Evolutionary conservation across 169 alveolate species (phyloP).

Genomic region (Babesia gibsoni): DNA sequence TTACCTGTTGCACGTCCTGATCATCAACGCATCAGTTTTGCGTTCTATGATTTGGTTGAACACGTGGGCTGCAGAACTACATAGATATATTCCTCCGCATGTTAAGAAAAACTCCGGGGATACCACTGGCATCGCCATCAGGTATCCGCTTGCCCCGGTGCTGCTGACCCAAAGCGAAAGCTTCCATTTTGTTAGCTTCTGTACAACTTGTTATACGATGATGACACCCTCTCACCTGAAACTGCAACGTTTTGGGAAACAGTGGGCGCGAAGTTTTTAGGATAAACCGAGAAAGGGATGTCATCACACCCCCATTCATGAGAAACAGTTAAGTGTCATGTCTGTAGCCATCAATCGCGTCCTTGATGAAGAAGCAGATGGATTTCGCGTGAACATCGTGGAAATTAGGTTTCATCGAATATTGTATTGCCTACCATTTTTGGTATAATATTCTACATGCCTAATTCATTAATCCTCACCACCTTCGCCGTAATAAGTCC

Average conservation of each 20-base stretch:
- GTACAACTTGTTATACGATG: background rate
- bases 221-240: conserved; percentile 10
- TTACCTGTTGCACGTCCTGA: conserved; percentile 73
- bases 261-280: background rate
- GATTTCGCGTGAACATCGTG: too few species aligned
- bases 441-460: too few species aligned
- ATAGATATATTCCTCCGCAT: conserved; percentile 69
- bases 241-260: background rate
- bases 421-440: too few species aligned
- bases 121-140: conserved; percentile 56
- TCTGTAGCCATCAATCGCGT: too few species aligned
- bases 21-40: conserved; percentile 68
- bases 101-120: conserved; percentile 32
- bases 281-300: conserved; percentile 16
- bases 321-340: too few species aligned
- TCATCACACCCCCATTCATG: conserved; percentile 47
- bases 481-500: too few species aligned
- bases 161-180: conserved; percentile 76
- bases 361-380: too few species aligned
- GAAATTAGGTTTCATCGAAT: too few species aligned
- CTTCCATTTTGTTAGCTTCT: conserved; percentile 62
- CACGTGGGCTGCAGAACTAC: conserved; percentile 75
- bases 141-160: conserved; percentile 75
- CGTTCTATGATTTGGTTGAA: conserved; percentile 75
- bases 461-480: too few species aligned